These are phyloP conservation scores for Globomyces sp. DNA, from an alignment of 371 early-diverging fungal genomes.

Conservation along the genomic window DNA sequence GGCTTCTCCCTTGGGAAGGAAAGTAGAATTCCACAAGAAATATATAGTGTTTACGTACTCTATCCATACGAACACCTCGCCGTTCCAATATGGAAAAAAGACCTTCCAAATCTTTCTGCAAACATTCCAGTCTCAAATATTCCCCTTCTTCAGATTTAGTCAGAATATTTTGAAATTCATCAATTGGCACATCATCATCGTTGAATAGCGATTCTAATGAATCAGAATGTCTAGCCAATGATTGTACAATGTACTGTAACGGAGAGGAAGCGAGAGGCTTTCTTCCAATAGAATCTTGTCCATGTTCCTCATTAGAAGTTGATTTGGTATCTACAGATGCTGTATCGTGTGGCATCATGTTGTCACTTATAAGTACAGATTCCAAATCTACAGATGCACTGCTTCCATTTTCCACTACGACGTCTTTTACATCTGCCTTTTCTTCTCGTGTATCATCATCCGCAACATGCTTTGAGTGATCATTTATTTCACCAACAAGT, in stretches of 20 bases:
- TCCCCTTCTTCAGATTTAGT: conserved; percentile 5
- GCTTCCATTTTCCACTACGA: background rate
- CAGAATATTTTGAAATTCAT: conserved; percentile 3
- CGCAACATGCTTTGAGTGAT: too few species aligned
- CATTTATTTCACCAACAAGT: too few species aligned
- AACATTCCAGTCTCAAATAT: background rate
- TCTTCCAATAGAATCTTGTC: background rate
- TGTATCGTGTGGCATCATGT: background rate
- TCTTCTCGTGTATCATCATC: background rate
- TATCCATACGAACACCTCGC: conserved; percentile 7
- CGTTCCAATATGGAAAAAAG: background rate
- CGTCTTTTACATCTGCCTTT: background rate
- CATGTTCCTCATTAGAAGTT: background rate
- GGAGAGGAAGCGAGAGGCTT: background rate
- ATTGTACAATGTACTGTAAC: conserved; percentile 12
- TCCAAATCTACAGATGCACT: background rate
- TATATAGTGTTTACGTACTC: conserved; percentile 6
- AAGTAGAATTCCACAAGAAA: conserved; percentile 4
- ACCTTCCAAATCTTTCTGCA: conserved; percentile 12
- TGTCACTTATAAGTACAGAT: background rate
- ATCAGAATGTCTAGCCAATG: conserved; percentile 15
- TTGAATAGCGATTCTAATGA: conserved; percentile 2
- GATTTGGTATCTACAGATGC: background rate
- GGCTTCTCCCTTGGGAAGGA: background rate
- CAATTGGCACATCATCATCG: conserved; percentile 6